These are phyloP conservation scores for Pistacia atlantica DNA, from an alignment of 345 rosid species.

Conservation along the genomic window DNA sequence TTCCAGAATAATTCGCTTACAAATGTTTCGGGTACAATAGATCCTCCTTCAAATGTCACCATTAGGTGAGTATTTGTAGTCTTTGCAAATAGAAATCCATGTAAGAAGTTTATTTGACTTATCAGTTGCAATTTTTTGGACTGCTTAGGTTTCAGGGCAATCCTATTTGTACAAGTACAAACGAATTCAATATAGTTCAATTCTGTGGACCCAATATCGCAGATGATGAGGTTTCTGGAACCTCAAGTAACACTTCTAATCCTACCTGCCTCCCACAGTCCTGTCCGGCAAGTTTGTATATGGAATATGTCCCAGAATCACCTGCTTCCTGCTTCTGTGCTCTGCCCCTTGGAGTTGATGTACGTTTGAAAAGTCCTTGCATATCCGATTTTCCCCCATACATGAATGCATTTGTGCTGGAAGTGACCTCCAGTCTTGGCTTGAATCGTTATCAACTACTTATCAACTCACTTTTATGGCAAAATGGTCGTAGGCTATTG, in stretches of 20 bases:
- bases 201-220: constrained; percentile 39
- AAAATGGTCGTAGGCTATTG: constrained; percentile 44
- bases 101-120: not conserved
- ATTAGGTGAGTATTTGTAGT: constrained; percentile 35
- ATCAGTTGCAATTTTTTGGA: constrained; percentile 5
- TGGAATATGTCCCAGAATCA: constrained; percentile 36
- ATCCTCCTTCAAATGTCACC: constrained; percentile 55
- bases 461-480: constrained; percentile 44
- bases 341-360: constrained; percentile 44
- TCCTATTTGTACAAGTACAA: constrained; percentile 49
- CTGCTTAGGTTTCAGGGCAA: constrained; percentile 61
- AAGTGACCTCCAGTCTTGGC: constrained; percentile 31
- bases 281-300: constrained; percentile 33
- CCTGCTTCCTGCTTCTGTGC: constrained; percentile 50
- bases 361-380: constrained; percentile 57
- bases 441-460: constrained; percentile 14
- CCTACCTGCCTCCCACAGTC: constrained; percentile 35
- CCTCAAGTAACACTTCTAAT: constrained; percentile 16
- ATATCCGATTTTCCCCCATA: constrained; percentile 49
- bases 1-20: constrained; percentile 49
- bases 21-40: constrained; percentile 39
- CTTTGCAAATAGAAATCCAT: not conserved
- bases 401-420: constrained; percentile 19
- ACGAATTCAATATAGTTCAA: constrained; percentile 29
- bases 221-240: constrained; percentile 34